These are phyloP conservation scores for Neurospora sp. DNA, from an alignment of 495 filamentous ascomycete species.

Conservation along the genomic window DNA sequence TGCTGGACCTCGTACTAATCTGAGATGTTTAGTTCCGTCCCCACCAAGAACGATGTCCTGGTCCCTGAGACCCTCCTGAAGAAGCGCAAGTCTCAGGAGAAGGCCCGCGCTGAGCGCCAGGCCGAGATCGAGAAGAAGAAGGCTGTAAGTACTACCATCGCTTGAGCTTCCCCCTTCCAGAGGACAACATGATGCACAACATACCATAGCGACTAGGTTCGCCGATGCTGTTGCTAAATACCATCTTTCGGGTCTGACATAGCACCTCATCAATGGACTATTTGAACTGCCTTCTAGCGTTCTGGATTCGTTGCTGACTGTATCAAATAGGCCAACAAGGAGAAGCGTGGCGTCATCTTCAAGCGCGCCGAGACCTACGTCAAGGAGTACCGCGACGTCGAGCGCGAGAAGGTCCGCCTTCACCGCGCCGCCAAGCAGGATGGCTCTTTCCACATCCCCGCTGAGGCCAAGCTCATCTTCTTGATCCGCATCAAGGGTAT, in stretches of 20 bases:
- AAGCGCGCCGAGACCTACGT: slow-evolving; percentile 99
- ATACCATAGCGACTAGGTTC: slow-evolving; percentile 78
- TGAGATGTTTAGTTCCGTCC: slow-evolving; percentile 56
- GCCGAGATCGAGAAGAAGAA: slow-evolving; percentile 77
- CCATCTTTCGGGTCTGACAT: slow-evolving; percentile 99
- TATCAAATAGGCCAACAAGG: slow-evolving; percentile 68
- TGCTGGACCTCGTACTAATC: slow-evolving; percentile 63
- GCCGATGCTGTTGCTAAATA: slow-evolving; percentile 95
- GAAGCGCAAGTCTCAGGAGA: slow-evolving; percentile 99
- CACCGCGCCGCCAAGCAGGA: slow-evolving; percentile 78
- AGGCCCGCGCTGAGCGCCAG: slow-evolving; percentile 78
- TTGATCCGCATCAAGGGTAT: slow-evolving; percentile 99
- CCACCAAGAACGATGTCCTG: slow-evolving; percentile 84
- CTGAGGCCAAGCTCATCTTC: slow-evolving; percentile 95
- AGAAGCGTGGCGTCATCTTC: slow-evolving; percentile 96
- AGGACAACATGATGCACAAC: slow-evolving; percentile 49
- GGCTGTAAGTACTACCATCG: slow-evolving; percentile 55
- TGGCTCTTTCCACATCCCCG: slow-evolving; percentile 85
- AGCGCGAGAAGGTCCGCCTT: slow-evolving; percentile 97
- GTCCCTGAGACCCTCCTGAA: slow-evolving; percentile 97
- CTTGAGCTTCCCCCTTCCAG: slow-evolving; percentile 16
- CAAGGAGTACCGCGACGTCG: slow-evolving; percentile 94
- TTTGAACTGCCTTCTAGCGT: slow-evolving; percentile 4
- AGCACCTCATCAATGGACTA: slow-evolving; percentile 17
- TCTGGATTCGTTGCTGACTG: slow-evolving; percentile 29